Evolutionary conservation across 1,284 basidiomycete species (phyloP).

Genomic region (Meripilus lineatus): DNA sequence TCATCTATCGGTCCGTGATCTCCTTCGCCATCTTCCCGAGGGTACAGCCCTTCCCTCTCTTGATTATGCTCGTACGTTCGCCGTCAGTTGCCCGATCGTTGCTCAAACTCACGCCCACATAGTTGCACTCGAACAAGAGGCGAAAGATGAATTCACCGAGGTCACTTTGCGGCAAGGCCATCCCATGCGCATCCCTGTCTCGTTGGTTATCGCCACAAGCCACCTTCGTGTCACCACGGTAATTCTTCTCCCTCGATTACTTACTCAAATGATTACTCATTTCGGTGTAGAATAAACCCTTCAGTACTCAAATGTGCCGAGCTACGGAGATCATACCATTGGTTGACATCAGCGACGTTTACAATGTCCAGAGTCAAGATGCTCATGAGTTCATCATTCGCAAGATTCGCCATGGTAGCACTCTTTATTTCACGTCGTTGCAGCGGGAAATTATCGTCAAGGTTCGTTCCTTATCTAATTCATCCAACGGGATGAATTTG

Average conservation of each 20-base stretch:
- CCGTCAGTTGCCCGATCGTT: not conserved
- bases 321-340: conserved; percentile 77
- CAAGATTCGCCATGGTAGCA: conserved; percentile 62
- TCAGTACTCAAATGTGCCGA: conserved; percentile 56
- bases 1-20: conserved; percentile 34
- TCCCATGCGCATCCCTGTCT: conserved; percentile 59
- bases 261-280: conserved; percentile 9
- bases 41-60: conserved; percentile 42
- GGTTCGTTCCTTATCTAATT: conserved; percentile 32
- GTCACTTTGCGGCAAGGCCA: conserved; percentile 59
- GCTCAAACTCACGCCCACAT: conserved; percentile 6
- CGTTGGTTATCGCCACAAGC: conserved; percentile 54
- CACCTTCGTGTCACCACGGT: conserved; percentile 71
- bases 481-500: not conserved
- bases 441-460: conserved; percentile 73
- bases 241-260: conserved; percentile 18
- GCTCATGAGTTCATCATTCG: conserved; percentile 80
- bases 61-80: conserved; percentile 46
- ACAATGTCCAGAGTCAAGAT: conserved; percentile 72
- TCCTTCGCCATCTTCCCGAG: conserved; percentile 50
- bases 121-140: conserved; percentile 61
- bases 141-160: conserved; percentile 45
- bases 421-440: conserved; percentile 65
- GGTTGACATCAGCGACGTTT: conserved; percentile 79
- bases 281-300: conserved; percentile 52